Conservation (phyloP, 495 filamentous ascomycete species). For the Peziza echinospora region DNA sequence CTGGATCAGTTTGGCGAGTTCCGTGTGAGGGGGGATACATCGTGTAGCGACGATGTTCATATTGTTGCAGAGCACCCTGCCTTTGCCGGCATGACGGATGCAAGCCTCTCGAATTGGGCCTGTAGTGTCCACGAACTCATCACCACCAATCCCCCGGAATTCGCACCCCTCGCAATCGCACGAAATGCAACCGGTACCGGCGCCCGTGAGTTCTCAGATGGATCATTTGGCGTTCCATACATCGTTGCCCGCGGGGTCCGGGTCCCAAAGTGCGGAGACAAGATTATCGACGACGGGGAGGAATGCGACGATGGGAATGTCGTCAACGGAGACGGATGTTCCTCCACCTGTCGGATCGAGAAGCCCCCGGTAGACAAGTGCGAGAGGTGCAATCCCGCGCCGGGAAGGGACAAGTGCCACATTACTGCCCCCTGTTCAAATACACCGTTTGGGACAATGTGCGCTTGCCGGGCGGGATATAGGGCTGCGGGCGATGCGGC, state of each 20-base stretch:
- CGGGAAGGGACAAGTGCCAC: conserved; percentile 7
- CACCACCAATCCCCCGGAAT: conserved; percentile 25
- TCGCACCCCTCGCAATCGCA: conserved; percentile 28
- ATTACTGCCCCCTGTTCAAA: conserved; percentile 7
- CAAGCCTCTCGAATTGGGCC: conserved; percentile 25
- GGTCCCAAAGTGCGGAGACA: conserved; percentile 27
- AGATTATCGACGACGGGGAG: conserved; percentile 21
- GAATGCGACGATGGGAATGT: conserved; percentile 29
- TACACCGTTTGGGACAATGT: conserved; percentile 11
- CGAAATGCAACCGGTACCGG: conserved; percentile 21
- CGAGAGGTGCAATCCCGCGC: conserved; percentile 3
- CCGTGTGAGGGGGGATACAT: conserved; percentile 22
- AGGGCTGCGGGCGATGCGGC: conserved; percentile 1
- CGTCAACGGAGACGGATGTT: conserved; percentile 23
- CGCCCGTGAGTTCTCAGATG: conserved; percentile 24
- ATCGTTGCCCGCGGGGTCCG: conserved; percentile 30
- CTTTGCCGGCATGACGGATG: conserved; percentile 24
- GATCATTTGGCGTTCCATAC: conserved; percentile 26
- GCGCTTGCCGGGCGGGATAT: conserved; percentile 7
- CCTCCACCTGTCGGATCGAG: conserved; percentile 21
- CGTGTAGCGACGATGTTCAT: conserved; percentile 27
- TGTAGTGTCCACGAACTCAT: conserved; percentile 31
- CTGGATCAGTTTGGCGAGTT: conserved; percentile 28
- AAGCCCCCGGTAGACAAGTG: conserved; percentile 1
- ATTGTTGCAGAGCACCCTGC: conserved; percentile 24